Conservation (phyloP, 116 monocot species). For the Trichopus zeylanicus region DNA sequence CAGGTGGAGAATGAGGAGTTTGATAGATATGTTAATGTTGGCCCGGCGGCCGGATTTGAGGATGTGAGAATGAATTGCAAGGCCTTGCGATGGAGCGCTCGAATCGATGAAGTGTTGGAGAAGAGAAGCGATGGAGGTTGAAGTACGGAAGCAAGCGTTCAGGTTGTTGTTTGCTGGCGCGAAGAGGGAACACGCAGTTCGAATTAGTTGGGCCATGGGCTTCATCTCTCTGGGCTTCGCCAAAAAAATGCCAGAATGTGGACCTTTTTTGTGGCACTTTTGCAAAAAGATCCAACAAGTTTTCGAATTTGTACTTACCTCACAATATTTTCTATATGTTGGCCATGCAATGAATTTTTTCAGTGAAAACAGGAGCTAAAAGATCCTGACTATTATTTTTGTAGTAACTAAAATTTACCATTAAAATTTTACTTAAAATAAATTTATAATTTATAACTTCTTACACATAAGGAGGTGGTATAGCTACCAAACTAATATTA, state of each 20-base stretch:
- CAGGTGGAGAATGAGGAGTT: conserved; percentile 62
- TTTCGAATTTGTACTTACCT: no score
- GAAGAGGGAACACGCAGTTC: conserved; percentile 3
- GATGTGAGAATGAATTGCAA: conserved; percentile 53
- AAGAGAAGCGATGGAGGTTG: conserved; percentile 23
- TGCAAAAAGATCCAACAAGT: no score
- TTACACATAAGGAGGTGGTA: no score
- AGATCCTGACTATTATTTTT: no score
- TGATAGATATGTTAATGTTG: conserved; percentile 52
- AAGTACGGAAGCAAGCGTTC: conserved; percentile 2
- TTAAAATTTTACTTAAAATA: no score
- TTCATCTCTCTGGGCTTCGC: not conserved
- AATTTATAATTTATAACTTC: no score
- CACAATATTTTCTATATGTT: no score
- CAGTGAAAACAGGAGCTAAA: no score
- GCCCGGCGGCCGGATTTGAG: conserved; percentile 32
- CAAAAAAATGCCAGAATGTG: not conserved
- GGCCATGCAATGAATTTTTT: no score
- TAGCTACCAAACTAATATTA: no score
- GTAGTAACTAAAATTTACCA: no score
- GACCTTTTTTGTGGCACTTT: no score
- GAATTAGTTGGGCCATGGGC: not conserved
- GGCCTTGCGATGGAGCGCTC: conserved; percentile 31
- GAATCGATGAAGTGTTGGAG: conserved; percentile 61
- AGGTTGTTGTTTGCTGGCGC: conserved; percentile 1